Evolutionary conservation across 2,329 filamentous ascomycete genomes (phyloP).

Genomic region (Sporothrix luriei): DNA sequence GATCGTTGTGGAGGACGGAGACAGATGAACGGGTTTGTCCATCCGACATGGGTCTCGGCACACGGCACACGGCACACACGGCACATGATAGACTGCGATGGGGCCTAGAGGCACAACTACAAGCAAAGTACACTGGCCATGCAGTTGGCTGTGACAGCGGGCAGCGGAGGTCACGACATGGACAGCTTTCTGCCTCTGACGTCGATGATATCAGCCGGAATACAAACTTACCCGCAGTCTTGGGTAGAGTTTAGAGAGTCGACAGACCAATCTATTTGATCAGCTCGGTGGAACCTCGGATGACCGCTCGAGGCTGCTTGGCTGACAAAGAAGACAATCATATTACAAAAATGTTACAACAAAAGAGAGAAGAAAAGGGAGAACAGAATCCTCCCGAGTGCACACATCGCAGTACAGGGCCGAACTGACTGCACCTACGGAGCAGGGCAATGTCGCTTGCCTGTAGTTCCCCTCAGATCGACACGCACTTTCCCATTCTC

Average conservation of each 20-base stretch:
- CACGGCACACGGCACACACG: slow-evolving; percentile 3
- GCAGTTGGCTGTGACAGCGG: not conserved
- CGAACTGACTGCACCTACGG: not conserved
- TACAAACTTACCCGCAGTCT: slow-evolving; percentile 15
- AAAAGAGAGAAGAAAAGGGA: not conserved
- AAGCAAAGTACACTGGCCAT: not conserved
- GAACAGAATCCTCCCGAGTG: not conserved
- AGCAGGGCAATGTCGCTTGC: too few species aligned
- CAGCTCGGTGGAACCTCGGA: not conserved
- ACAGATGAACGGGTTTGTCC: not conserved
- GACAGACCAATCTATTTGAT: not conserved
- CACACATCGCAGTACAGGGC: slow-evolving; percentile 4
- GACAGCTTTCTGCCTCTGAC: not conserved
- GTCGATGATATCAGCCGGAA: slow-evolving; percentile 9
- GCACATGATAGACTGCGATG: not conserved
- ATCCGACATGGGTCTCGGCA: slow-evolving; percentile 22
- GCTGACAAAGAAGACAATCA: not conserved
- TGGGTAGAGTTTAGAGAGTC: not conserved
- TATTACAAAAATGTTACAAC: not conserved
- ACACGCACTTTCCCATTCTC: too few species aligned
- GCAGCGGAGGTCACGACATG: not conserved
- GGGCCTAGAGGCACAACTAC: not conserved
- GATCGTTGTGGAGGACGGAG: not conserved
- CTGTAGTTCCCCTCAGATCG: slow-evolving; percentile 8
- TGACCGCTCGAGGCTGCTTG: not conserved